Evolutionary conservation across 805 yeast genomes (phyloP).

Genomic region (Spathaspora sp.): DNA sequence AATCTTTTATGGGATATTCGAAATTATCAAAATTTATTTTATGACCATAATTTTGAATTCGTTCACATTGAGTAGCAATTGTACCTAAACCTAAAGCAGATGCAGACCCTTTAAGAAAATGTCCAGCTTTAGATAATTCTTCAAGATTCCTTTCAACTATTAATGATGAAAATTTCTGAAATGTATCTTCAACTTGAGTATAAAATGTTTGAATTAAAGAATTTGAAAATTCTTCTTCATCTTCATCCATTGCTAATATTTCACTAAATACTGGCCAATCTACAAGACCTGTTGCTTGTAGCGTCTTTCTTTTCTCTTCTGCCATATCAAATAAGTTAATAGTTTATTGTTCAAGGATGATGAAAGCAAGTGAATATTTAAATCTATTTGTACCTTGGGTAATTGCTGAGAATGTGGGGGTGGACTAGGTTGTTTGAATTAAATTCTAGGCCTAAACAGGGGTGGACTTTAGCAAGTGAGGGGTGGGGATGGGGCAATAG

Average conservation of each 20-base stretch:
- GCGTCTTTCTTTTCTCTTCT: constrained; percentile 17
- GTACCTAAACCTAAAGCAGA: constrained; percentile 85
- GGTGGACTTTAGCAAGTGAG: no score
- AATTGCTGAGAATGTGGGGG: not conserved
- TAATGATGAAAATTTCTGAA: constrained; percentile 63
- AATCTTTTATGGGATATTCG: constrained; percentile 7
- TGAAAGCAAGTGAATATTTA: no score
- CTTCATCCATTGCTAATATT: constrained; percentile 92
- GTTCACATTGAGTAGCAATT: constrained; percentile 84
- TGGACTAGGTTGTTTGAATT: not conserved
- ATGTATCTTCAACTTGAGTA: constrained; percentile 84
- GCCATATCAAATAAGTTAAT: constrained; percentile 7
- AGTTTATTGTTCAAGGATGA: no score
- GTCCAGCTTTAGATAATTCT: constrained; percentile 75
- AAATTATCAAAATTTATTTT: constrained; percentile 39
- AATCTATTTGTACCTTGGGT: not conserved
- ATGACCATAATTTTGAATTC: constrained; percentile 87
- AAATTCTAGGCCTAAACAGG: not conserved
- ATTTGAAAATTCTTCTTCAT: constrained; percentile 85
- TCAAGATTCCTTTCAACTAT: constrained; percentile 46
- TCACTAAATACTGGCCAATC: constrained; percentile 90
- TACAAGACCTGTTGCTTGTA: constrained; percentile 60
- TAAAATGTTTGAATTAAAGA: constrained; percentile 78
- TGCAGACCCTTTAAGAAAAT: constrained; percentile 91
- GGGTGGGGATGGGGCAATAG: not conserved